A percentile compares a stretch with the other conserved stretches of the same genome.
These are phyloP conservation scores for Chenopodium suecicum DNA, from an alignment of 148 eudicot genomes.

Conservation along the genomic window DNA sequence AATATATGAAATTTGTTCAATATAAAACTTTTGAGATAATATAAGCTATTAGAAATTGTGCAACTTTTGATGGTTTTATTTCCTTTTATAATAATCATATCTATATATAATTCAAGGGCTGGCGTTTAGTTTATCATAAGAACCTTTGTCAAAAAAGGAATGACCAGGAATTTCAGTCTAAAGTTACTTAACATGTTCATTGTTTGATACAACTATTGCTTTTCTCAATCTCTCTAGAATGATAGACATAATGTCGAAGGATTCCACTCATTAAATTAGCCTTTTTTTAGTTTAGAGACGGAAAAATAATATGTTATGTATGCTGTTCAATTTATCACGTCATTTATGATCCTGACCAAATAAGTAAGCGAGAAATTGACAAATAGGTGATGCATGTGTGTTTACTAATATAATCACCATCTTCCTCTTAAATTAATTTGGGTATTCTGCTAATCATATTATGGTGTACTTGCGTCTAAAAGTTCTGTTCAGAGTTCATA, in stretches of 20 bases:
- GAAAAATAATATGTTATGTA: too few species aligned
- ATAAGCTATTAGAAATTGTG: too few species aligned
- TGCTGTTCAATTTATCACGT: not conserved
- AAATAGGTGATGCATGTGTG: too few species aligned
- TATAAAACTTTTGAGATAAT: too few species aligned
- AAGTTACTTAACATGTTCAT: constrained; percentile 4
- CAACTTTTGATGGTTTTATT: not conserved
- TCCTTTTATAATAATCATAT: not conserved
- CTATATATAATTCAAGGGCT: constrained; percentile 14
- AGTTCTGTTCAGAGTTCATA: not conserved
- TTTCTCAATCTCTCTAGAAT: not conserved
- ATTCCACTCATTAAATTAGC: not conserved
- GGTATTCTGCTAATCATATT: not conserved
- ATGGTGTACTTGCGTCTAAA: not conserved
- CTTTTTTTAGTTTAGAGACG: too few species aligned
- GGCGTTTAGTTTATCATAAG: not conserved
- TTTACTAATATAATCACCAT: too few species aligned
- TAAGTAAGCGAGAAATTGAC: not conserved
- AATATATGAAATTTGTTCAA: too few species aligned
- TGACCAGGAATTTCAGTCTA: constrained; percentile 7
- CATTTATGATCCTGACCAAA: not conserved
- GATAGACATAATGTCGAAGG: constrained; percentile 1
- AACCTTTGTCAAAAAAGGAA: constrained; percentile 2
- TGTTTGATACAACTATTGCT: not conserved
- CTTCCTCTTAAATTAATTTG: too few species aligned